Conservation (phyloP, 2,329 filamentous ascomycete species). For the Talaromyces sp. region DNA sequence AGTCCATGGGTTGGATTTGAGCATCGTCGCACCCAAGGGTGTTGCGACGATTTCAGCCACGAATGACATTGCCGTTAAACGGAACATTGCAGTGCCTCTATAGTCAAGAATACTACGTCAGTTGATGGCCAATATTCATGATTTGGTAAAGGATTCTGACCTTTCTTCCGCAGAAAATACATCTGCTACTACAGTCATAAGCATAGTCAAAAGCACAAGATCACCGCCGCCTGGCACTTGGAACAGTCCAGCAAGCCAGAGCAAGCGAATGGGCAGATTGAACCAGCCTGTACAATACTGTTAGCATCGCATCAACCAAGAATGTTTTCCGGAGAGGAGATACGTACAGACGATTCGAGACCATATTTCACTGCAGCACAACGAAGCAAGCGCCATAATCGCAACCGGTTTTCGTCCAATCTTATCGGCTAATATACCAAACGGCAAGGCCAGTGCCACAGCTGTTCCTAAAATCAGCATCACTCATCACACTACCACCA, state of each 20-base stretch:
- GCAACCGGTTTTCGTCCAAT: slow-evolving; percentile 31
- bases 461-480: slow-evolving; percentile 21
- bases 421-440: slow-evolving; percentile 32
- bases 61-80: not conserved
- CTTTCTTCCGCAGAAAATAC: slow-evolving; percentile 32
- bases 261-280: slow-evolving; percentile 28
- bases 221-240: slow-evolving; percentile 31
- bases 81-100: slow-evolving; percentile 12
- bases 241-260: slow-evolving; percentile 29
- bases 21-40: slow-evolving; percentile 10
- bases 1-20: slow-evolving; percentile 13
- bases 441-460: slow-evolving; percentile 32
- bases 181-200: slow-evolving; percentile 30
- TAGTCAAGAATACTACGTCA: not conserved
- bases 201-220: slow-evolving; percentile 24
- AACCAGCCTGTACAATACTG: slow-evolving; percentile 9
- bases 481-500: not conserved
- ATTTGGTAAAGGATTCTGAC: slow-evolving; percentile 19
- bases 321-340: no score
- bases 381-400: slow-evolving; percentile 26
- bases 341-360: slow-evolving; percentile 30
- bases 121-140: not conserved
- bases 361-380: slow-evolving; percentile 29
- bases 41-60: slow-evolving; percentile 12
- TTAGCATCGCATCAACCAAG: slow-evolving; percentile 1